Base-by-base conservation (phyloP, 2,329 filamentous ascomycete species). In the Fusarium sp. region DNA sequence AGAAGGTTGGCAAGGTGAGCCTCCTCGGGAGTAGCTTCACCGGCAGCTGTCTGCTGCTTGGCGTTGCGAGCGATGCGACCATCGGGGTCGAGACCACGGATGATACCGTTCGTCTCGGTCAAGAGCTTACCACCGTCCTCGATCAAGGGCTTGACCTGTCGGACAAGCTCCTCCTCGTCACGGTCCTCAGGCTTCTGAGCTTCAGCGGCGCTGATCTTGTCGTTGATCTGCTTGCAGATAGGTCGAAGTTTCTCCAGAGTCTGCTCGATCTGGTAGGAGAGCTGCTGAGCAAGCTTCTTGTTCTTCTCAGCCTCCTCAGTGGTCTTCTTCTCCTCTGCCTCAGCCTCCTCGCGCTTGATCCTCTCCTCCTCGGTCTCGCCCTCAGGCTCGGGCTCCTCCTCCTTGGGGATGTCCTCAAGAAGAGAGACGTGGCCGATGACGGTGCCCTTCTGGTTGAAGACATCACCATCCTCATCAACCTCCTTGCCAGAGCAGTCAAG, bases 11-110 rank as follows among this genome's bases (percentile, higher is more conserved):
- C 94, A 17, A 97, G 88, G 62, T 89, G 89, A 74, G 93, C 91
- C 79, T 97, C 93, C 76, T 97, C 93, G 0, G 92, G 90, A 17
- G 73, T 66, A 0, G 77, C 76, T 3, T 79, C 81, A 94, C 93
- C 89, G 5, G 89, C 87, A 35, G 89, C 88, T 26, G 91, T 84
- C 79, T 92, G 92, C 71, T 92, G 89, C 85, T 97, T 96, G 46
- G 94, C 94, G 62, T 94, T 91, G 35, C 90, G 88, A 46, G 92
- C 88, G 77, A 97, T 96, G 67, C 89, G 89, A 33, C 94, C 93
- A 75, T 97, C 94, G 1, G 94, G 94, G 74, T 97, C 94, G 51
- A 97, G 88, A 8, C 92, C 93, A 33, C 94, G 92, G 73, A 97
- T 93, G 9, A 91, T 85, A 52, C 94, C 93, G 76, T 97, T 96